Evolutionary conservation across 2,329 filamentous ascomycete species (phyloP), one percentile per base, ranked within the genome.

Genomic region (Torrubiella hemipterigena): DNA sequence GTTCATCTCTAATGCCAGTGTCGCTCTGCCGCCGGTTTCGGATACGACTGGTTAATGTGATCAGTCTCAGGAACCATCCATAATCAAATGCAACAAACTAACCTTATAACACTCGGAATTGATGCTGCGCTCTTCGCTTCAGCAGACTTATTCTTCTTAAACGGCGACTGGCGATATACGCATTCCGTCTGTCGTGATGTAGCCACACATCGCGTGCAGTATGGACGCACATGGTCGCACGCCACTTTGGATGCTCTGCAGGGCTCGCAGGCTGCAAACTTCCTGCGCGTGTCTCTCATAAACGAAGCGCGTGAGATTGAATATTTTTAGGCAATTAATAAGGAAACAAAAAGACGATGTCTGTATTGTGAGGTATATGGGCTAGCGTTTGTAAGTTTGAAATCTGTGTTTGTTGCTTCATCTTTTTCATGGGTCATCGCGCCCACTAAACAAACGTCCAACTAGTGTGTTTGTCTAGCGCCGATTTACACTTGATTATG

Each of bases 221-320:
- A 39, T 6, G 48, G 47, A 25, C 37, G 27, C n/a, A 32, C 23
- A 34, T 52, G 49, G 30, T 48, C 39, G 35, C 43, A 43, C 3
- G 42, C 45, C 11, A 47, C 32, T 26, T 48, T 48, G 4, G 44
- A 36, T 7, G 30, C 23, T 39, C 54, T 26, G 41, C 54, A 38
- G 32, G 52, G 27, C 38, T 53, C 37, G 42, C 50, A 47, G 2
- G 45, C 45, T 17, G 33, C 29, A 20, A 31, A 35, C 15, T 31
- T 31, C n/a, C 30, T 35, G 25, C 33, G 33, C 18, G 18, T 13
- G n/a, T n/a, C n/a, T n/a, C n/a, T n/a, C n/a, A n/a, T n/a, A n/a
- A n/a, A n/a, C n/a, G n/a, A n/a, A n/a, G n/a, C n/a, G n/a, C n/a
- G n/a, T n/a, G n/a, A n/a, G n/a, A n/a, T n/a, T n/a, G n/a, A n/a